A percentile compares a stretch with the other conserved stretches of the same genome.
phyloP scores from a whole-genome alignment of 2,329 filamentous ascomycete species.

The Neonectria faginata region DNA sequence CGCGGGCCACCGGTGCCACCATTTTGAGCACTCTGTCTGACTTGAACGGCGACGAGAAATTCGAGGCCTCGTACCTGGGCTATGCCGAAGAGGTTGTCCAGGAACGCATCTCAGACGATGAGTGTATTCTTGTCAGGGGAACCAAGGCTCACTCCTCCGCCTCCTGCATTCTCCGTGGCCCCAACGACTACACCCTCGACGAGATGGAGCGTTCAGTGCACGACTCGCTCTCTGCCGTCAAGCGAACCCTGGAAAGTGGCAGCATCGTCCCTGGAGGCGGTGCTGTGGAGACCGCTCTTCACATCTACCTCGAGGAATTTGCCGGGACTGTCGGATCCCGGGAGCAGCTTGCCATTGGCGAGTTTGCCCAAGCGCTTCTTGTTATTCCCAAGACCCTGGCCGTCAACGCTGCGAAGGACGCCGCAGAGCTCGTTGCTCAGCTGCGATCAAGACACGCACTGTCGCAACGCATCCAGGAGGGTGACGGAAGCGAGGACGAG shows the following conservation, averaged over 20 bases:
- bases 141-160: constrained; percentile 95
- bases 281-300: constrained; percentile 97
- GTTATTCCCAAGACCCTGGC: constrained; percentile 96
- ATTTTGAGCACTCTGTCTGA: constrained; percentile 94
- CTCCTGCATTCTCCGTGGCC: constrained; percentile 93
- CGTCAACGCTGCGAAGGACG: constrained; percentile 96
- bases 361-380: constrained; percentile 95
- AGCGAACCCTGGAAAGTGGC: constrained; percentile 95
- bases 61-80: constrained; percentile 89
- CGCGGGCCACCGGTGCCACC: constrained; percentile 93
- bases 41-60: constrained; percentile 96
- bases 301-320: constrained; percentile 99
- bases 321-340: constrained; percentile 96
- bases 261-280: constrained; percentile 97
- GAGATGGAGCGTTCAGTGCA: constrained; percentile 99
- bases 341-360: constrained; percentile 97
- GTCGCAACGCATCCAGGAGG: constrained; percentile 90
- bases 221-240: constrained; percentile 95
- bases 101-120: constrained; percentile 98
- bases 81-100: constrained; percentile 96
- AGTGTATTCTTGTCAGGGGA: constrained; percentile 96
- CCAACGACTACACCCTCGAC: constrained; percentile 96
- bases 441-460: constrained; percentile 93
- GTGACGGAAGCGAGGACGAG: constrained; percentile 86
- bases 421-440: constrained; percentile 93